Base-by-base conservation (phyloP, 179 eudicot genomes). In the Actinidia chinensis region DNA sequence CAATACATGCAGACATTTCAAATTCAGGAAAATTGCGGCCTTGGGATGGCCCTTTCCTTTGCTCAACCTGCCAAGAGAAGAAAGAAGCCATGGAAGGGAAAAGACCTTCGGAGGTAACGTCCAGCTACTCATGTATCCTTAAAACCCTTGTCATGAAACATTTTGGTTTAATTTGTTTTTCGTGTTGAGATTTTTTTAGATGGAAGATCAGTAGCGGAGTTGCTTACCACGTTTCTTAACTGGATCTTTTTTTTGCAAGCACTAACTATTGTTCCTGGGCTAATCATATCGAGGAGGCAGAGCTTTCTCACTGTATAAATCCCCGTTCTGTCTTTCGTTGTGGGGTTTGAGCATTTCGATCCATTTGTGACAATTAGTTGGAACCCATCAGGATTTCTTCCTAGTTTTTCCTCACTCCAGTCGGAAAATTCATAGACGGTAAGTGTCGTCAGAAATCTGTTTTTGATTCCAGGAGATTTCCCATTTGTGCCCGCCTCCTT, bases 21-120 rank as follows among this genome's bases (percentile, higher is more conserved):
- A 82, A 80, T 77, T 72, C 84, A 11, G 83, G 87, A 18, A 92
- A 87, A 82, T 79, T 91, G 71, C 87, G 98, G 80, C 96, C 96
- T 22, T 94, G 99, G 99, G 99, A 95, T 84, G 99, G 99, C 67
- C 99, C 99, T 84, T 95, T 95, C 83, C 95, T 95, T 74, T 95
- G 99, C 86, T 56, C 74, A 56, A 89, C 91, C 80, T 95, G 99
- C 87, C 98, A 95, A 84, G 94, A 87, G 71, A 95, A 95, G 86
- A 89, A 86, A 88, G 98, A 95, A 82, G 98, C 97, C 76, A 95
- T 95, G 99, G 99, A 95, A 90, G 99, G 99, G 80, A 90, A 84
- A 83, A 87, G 98, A 88, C 94, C 92, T 36, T 90, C 92, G 97
- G 97, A 89, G 94, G 98, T 95, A n/a, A 81, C 42, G 83, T 65